A percentile compares a stretch with the other conserved stretches of the same genome.
phyloP scores from a whole-genome alignment of 1,284 basidiomycete genomes.

The Spongiforma sp. region DNA sequence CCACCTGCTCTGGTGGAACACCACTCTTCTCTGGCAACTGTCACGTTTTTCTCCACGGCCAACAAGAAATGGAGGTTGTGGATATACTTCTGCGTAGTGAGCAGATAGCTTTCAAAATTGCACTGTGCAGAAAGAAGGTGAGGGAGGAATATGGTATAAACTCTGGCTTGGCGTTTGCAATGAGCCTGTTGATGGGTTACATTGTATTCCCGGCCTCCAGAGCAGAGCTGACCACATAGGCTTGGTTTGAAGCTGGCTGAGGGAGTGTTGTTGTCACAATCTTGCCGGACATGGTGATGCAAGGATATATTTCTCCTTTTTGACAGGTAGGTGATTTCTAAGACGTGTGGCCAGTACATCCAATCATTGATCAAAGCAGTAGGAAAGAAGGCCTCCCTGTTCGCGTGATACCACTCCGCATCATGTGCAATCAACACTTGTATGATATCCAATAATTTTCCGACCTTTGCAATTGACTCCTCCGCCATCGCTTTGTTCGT shows the following conservation, averaged over 20 bases:
- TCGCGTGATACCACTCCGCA: slow-evolving; percentile 51
- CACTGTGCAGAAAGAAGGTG: slow-evolving; percentile 54
- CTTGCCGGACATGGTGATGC: slow-evolving; percentile 3
- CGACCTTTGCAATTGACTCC: slow-evolving; percentile 47
- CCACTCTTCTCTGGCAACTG: slow-evolving; percentile 56
- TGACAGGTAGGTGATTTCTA: not conserved
- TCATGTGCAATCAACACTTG: slow-evolving; percentile 57
- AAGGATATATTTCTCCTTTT: too few relatives aligned
- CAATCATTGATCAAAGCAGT: too few relatives aligned
- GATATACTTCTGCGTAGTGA: slow-evolving; percentile 33
- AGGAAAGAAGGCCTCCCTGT: slow-evolving; percentile 52
- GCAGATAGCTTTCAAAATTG: slow-evolving; percentile 50
- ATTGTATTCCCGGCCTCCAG: slow-evolving; percentile 51
- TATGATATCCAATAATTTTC: slow-evolving; percentile 38
- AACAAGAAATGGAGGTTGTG: slow-evolving; percentile 37
- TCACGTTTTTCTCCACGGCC: slow-evolving; percentile 45
- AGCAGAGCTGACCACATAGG: slow-evolving; percentile 54
- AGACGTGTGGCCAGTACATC: not conserved
- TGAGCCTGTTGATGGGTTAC: slow-evolving; percentile 42
- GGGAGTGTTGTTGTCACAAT: slow-evolving; percentile 9
- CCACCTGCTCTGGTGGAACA: slow-evolving; percentile 44
- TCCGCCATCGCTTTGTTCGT: slow-evolving; percentile 45
- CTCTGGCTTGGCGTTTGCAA: slow-evolving; percentile 41
- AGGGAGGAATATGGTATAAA: slow-evolving; percentile 46
- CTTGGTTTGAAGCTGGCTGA: slow-evolving; percentile 36